Base-by-base conservation (phyloP, 139 green algal species). In the Tetradesmus lagerheimii region DNA sequence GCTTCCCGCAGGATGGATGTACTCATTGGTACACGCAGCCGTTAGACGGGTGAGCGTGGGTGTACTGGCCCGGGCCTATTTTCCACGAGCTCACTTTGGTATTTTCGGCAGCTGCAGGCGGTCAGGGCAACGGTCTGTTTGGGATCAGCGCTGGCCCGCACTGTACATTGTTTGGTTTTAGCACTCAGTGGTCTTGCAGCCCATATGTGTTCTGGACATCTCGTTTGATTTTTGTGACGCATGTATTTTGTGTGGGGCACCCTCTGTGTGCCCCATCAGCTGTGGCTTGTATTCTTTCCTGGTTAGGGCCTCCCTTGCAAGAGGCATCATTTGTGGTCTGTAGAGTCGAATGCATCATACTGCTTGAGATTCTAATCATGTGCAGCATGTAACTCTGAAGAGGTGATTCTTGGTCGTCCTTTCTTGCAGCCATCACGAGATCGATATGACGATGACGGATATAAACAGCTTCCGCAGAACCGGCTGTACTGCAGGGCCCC, bases 151-250 rank as follows among this genome's bases (percentile, higher is more conserved):
- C 57, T 71, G 57, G 57, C 57, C 57, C 9, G 57, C 57, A 71
- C 57, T 71, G 57, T 71, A 71, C 57, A 71, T 71, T 71, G 57
- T 71, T 71, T 71, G 57, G 57, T 71, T 64, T 71, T 71, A 71
- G 57, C 57, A 71, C 57, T 71, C 57, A 6, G 57, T 71, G 57
- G 57, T 31, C 14, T 71, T n/a, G 57, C 57, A 71, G 3, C 57
- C 57, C 57, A 31, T 71, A 23, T 71, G 57, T 71, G 57, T 71
- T 31, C 57, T n/a, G 23, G 57, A 71, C 57, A 14, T 71, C 57
- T 71, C 20, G 57, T 71, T 31, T 71, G 57, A 71, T 71, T n/a
- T 71, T 71, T 4, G 23, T 71, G 57, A 6, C 23, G 25, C 57
- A 23, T 71, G 57, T 71, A 71, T 71, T 31, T 71, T n/a, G 57